Base-by-base conservation (phyloP, 441 rosid species). In the Corymbia calophylla region DNA sequence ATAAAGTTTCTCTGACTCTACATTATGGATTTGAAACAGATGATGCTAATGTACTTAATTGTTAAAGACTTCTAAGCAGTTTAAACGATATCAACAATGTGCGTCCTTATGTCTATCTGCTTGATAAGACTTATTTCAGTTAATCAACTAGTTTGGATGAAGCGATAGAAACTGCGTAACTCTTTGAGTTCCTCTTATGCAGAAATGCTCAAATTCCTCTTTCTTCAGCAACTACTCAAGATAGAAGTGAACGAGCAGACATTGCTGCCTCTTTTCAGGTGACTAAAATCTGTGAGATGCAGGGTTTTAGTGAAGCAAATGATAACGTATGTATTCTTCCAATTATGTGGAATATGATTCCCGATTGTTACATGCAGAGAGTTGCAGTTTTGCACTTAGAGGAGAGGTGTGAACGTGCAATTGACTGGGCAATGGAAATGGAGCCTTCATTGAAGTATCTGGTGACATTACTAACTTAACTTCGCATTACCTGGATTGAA, bases 261-360 rank as follows among this genome's bases (percentile, higher is more conserved):
- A 94, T 97, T 82, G 99, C 99, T 10, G 99, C 98, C 92, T 95
- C 99, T 91, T 98, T 98, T 93, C 99, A 97, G 98, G 99, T 97
- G 85, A 54, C 87, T 23, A 31, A 17, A 29, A 17, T 9, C 77
- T 32, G 44, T 0, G 13, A 68, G 44, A 35, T 64, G 44, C 77
- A 32, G 77, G 44, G 39, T 68, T 23, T 31, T 68, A 8, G 12
- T 66, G 16, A 68, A 68, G 66, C 77, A 68, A 8, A 17, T 23
- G 17, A 16, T 17, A 32, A 17, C 21, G 3, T 4, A 39, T 77
- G 51, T 44, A 23, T 77, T 49, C 49, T 86, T 31, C 49, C 6
- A 86, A 85, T n/a, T 27, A 29, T 85, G 4, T 68, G 77, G 87
- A n/a, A 85, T 53, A 29, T 51, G 39, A 29, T 31, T 8, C 21